phyloP scores from a whole-genome alignment of 495 filamentous ascomycete species.

The Annulohypoxylon stygium region DNA sequence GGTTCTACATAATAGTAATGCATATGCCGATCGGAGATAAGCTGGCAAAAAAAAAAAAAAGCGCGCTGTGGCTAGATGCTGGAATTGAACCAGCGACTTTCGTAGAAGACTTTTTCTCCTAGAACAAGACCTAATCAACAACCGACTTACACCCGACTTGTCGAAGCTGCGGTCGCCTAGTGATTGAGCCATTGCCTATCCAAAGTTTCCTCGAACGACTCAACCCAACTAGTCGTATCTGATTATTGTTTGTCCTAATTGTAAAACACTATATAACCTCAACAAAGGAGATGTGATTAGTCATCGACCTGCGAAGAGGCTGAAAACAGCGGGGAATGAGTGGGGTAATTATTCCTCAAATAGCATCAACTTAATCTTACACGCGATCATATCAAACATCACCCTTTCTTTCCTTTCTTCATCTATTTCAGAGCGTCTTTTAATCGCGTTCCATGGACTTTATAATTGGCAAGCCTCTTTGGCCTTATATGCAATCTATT shows the following conservation, averaged over 20 bases:
- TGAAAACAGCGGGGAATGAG: conserved; percentile 12
- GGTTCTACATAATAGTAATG: neutral
- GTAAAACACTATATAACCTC: too few species aligned
- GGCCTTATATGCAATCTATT: neutral
- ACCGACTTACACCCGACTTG: too few species aligned
- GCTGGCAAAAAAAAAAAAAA: neutral
- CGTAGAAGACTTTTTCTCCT: neutral
- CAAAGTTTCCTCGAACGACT: too few species aligned
- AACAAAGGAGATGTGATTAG: too few species aligned
- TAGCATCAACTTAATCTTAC: conserved; percentile 35
- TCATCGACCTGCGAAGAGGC: neutral
- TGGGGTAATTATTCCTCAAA: conserved; percentile 20
- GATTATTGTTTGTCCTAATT: too few species aligned
- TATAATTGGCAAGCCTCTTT: conserved; percentile 13
- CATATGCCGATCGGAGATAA: neutral
- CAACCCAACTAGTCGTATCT: too few species aligned
- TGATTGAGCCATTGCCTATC: too few species aligned
- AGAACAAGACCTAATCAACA: too few species aligned
- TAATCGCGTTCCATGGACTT: conserved; percentile 24
- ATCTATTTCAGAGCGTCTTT: conserved; percentile 12
- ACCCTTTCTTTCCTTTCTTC: conserved; percentile 25
- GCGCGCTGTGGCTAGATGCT: neutral
- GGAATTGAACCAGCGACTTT: neutral
- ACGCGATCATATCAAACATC: conserved; percentile 30
- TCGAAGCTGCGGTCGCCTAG: too few species aligned